Conservation (phyloP, 1,139 yeast species). For the Yamadazyma trypodendri region DNA sequence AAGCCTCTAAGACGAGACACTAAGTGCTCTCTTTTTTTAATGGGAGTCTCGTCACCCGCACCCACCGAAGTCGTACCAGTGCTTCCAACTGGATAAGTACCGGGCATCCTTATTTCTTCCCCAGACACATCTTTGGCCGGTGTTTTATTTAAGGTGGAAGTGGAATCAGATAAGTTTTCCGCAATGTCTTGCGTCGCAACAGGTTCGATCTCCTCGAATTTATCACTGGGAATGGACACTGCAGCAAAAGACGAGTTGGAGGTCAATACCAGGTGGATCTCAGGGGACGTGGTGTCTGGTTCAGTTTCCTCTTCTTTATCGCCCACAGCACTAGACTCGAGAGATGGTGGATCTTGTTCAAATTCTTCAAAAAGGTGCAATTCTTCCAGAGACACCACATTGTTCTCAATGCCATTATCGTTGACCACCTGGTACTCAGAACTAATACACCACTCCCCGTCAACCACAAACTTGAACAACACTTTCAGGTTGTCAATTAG, state of each 20-base stretch:
- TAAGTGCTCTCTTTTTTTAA: constrained; percentile 27
- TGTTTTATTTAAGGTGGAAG: constrained; percentile 12
- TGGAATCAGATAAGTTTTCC: constrained; percentile 13
- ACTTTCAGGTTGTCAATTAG: constrained; percentile 24
- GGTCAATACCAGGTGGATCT: constrained; percentile 28
- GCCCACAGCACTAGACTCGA: background rate
- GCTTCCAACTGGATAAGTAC: constrained; percentile 10
- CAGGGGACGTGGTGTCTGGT: no score
- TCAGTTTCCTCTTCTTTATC: background rate
- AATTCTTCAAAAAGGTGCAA: constrained; percentile 19
- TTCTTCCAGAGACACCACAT: constrained; percentile 30
- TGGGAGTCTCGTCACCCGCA: constrained; percentile 1
- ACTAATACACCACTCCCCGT: constrained; percentile 33
- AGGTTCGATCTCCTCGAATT: constrained; percentile 11
- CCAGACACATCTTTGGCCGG: background rate
- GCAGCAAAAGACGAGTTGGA: constrained; percentile 44
- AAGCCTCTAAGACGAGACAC: constrained; percentile 35
- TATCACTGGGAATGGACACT: constrained; percentile 24
- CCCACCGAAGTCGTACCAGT: constrained; percentile 7
- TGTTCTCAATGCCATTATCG: constrained; percentile 39
- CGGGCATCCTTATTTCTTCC: constrained; percentile 10
- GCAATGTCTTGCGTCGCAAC: constrained; percentile 1
- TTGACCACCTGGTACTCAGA: constrained; percentile 28
- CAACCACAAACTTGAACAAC: constrained; percentile 36
- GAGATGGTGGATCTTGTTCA: constrained; percentile 9